A percentile compares a stretch with the other conserved stretches of the same genome.
phyloP scores from a whole-genome alignment of 2,329 filamentous ascomycete genomes.

The Colletotrichum sp. region DNA sequence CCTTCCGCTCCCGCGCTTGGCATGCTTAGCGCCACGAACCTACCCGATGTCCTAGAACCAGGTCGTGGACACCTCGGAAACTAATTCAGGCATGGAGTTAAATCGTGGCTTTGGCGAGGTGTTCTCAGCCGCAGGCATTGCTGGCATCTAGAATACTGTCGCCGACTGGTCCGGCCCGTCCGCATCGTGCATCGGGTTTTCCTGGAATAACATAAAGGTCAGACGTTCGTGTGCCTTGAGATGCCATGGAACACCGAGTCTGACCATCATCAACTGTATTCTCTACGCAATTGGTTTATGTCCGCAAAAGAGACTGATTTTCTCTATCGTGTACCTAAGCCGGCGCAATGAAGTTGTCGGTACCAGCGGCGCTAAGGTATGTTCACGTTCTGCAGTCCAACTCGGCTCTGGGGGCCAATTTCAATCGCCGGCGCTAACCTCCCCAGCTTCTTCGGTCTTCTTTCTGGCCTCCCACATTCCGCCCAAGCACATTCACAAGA shows the following conservation, averaged over 20 bases:
- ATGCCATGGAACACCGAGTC: background rate
- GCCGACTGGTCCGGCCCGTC: background rate
- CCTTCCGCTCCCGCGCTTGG: background rate
- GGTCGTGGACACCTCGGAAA: background rate
- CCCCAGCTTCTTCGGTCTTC: background rate
- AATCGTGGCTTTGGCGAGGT: background rate
- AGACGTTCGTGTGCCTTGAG: background rate
- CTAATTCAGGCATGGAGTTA: background rate
- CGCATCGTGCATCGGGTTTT: background rate
- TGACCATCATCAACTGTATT: background rate
- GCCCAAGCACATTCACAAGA: background rate
- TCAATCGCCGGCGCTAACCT: background rate
- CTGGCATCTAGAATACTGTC: background rate
- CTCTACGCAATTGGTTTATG: background rate
- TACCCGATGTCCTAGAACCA: background rate
- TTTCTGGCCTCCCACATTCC: background rate
- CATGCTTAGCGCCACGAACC: background rate
- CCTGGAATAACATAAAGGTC: background rate
- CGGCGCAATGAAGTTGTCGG: background rate
- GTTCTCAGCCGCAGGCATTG: background rate
- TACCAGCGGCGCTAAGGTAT: background rate
- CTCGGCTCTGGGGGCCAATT: background rate
- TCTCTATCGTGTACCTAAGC: background rate
- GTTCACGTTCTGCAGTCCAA: background rate
- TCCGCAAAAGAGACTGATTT: background rate